Percentiles rank a stretch among this genome's conserved stretches.
Evolutionary conservation across 2,329 filamentous ascomycete genomes (phyloP).

Genomic region (Cladosporium cucumerinum): DNA sequence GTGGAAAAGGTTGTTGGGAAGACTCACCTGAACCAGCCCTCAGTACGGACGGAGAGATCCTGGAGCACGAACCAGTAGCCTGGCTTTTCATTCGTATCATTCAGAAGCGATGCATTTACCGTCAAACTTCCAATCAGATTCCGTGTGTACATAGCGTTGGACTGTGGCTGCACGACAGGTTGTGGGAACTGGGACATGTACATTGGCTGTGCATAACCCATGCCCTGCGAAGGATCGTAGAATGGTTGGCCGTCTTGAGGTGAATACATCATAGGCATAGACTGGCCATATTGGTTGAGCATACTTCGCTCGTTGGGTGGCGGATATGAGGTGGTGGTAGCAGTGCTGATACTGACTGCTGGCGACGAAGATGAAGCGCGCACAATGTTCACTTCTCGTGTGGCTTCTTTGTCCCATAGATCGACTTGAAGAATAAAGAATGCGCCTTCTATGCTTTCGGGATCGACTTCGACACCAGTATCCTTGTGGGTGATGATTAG

Average conservation of each 20-base stretch:
- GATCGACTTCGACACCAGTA: slow-evolving; percentile 78
- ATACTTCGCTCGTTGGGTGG: slow-evolving; percentile 42
- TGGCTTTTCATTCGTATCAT: slow-evolving; percentile 72
- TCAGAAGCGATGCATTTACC: slow-evolving; percentile 81
- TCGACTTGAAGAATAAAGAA: slow-evolving; percentile 69
- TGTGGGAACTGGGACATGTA: slow-evolving; percentile 23
- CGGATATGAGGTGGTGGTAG: slow-evolving; percentile 73
- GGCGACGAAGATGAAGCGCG: slow-evolving; percentile 64
- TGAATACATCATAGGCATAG: slow-evolving; percentile 19
- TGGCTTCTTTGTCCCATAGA: slow-evolving; percentile 61
- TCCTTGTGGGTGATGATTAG: slow-evolving; percentile 71
- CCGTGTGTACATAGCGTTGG: slow-evolving; percentile 78
- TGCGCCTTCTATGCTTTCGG: slow-evolving; percentile 65
- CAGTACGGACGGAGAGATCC: slow-evolving; percentile 89
- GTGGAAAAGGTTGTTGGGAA: slow-evolving; percentile 74
- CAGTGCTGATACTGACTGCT: slow-evolving; percentile 69
- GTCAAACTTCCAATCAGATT: slow-evolving; percentile 92
- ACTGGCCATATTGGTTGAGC: slow-evolving; percentile 18
- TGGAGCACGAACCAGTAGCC: slow-evolving; percentile 97
- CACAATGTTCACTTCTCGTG: slow-evolving; percentile 65
- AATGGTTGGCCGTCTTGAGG: slow-evolving; percentile 21
- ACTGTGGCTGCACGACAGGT: slow-evolving; percentile 28
- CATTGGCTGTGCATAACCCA: slow-evolving; percentile 13
- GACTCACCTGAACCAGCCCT: slow-evolving; percentile 80
- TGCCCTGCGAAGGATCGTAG: slow-evolving; percentile 23